Evolutionary conservation across 345 rosid genomes (phyloP).

Genomic region (Sonneratia alba): DNA sequence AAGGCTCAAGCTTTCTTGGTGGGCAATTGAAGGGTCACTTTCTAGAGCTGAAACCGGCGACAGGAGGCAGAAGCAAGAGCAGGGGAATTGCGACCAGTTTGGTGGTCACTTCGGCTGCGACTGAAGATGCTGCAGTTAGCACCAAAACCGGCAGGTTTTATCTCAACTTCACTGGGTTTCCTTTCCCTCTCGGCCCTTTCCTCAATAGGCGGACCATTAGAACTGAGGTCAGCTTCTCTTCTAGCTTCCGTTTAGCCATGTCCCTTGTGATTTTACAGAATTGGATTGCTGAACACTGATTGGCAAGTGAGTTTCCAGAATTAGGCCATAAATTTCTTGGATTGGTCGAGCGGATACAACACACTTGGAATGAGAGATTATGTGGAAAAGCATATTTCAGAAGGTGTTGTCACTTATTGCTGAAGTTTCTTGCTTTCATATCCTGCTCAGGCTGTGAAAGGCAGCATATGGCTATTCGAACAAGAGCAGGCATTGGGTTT

Average conservation of each 20-base stretch:
- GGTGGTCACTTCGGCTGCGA: conserved; percentile 43
- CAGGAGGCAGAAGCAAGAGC: conserved; percentile 22
- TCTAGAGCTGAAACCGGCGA: conserved; percentile 31
- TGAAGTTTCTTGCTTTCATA: neutral
- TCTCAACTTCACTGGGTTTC: conserved; percentile 81
- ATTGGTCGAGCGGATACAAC: neutral
- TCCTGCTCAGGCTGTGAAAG: conserved; percentile 61
- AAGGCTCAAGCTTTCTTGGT: conserved; percentile 32
- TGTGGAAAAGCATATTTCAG: neutral
- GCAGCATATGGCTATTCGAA: conserved; percentile 85
- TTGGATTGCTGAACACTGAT: too few relatives aligned
- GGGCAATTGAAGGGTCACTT: conserved; percentile 33
- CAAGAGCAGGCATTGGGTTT: conserved; percentile 98
- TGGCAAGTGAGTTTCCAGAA: too few relatives aligned
- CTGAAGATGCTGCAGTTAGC: conserved; percentile 16
- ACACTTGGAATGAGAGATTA: neutral
- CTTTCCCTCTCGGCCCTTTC: conserved; percentile 97
- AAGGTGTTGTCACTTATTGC: neutral
- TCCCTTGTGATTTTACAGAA: conserved; percentile 4
- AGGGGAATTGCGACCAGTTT: conserved; percentile 10
- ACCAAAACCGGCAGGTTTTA: conserved; percentile 49
- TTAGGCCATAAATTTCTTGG: too few relatives aligned
- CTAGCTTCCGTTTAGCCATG: neutral
- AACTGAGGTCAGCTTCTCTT: conserved; percentile 54
- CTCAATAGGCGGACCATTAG: conserved; percentile 77